Base-by-base conservation (phyloP, 2,329 filamentous ascomycete species). In the Aspergillus nomiae region DNA sequence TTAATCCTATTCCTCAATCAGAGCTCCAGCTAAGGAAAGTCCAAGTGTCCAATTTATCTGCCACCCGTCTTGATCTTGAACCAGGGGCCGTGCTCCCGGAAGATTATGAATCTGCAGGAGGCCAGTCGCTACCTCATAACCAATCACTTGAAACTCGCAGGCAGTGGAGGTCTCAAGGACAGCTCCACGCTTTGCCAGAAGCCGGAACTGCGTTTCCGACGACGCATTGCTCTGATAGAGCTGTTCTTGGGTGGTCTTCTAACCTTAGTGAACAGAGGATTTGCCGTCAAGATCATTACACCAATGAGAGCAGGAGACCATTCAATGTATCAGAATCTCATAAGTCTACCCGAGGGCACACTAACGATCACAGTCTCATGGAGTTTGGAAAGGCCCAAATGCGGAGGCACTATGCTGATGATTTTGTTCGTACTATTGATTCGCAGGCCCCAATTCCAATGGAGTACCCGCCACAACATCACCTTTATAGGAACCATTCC, bases 401-500 rank as follows among this genome's bases (percentile, higher is more conserved):
- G 51, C 72, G 71, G 50, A 70, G 69, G 34, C 67, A 74, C 38
- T 77, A 79, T 67, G 75, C 76, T 14, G 73, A 77, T 63, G 76
- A 72, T 61, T 78, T 79, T 65, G 71, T 78, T 60, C 75, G 75
- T 60, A 70, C 71, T 41, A 65, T 78, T 69, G 72, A 73, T 58
- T 62, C 70, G 32, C 69, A 68, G 45, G 73, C 73, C 26, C 62
- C 66, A 50, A 59, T 64, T 45, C 66, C 67, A 34, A 55, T 65
- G 58, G 69, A 70, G 34, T 68, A 70, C 45, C 56, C 61, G n/a
- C 38, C 61, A 19, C 71, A 64, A 26, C 70, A 62, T 54, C 66
- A 58, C 54, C 54, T 62, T 36, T 69, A 69, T 38, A 43, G 61
- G 24, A 63, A 26, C 36, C 63, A 64, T 36, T 53, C 58, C 56